Evolutionary conservation across 129 eudicot species (phyloP), one percentile per base, ranked within the genome.

Genomic region (Cynara cardunculus): DNA sequence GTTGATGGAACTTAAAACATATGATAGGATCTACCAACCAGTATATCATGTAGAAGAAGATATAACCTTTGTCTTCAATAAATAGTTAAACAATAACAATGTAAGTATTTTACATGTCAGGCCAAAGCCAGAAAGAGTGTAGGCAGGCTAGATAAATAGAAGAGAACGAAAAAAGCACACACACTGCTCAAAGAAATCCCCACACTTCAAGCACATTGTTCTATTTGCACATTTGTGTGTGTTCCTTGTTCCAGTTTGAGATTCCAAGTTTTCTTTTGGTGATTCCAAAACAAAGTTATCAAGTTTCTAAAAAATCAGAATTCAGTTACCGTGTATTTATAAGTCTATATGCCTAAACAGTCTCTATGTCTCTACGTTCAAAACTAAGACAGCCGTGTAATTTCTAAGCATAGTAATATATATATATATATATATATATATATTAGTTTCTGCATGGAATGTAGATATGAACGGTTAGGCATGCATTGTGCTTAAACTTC

Each of bases 361-460:
- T 5, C 41, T 31, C 32, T 25, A 28, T 10, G 62, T 5, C 41
- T 31, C 32, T 25, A 28, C 5, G 26, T n/a, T 78, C 11, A 27
- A 25, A 12, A 8, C 44, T 37, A 4, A n/a, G 27, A 41, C 22
- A 67, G 28, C 44, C 44, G 34, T 68, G 67, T 67, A 78, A 69
- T 68, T 2, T 44, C 5, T 27, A 25, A 25, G 35, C n/a, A n/a
- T n/a, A n/a, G n/a, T n/a, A n/a, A n/a, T n/a, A n/a, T n/a, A n/a
- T n/a, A n/a, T n/a, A n/a, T n/a, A 72, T 41, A 28, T 78, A 78
- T 41, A 67, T 62, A 31, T 4, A 69, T 22, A 78, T 68, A 41
- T 65, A 25, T 28, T 10, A 66, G 8, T 64, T 21, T 41, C 46
- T 34, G 39, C 7, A 34, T 30, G 66, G 25, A 78, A 44, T 21